phyloP scores from a whole-genome alignment of 805 yeast species.

The Zygosaccharomyces siamensis region DNA sequence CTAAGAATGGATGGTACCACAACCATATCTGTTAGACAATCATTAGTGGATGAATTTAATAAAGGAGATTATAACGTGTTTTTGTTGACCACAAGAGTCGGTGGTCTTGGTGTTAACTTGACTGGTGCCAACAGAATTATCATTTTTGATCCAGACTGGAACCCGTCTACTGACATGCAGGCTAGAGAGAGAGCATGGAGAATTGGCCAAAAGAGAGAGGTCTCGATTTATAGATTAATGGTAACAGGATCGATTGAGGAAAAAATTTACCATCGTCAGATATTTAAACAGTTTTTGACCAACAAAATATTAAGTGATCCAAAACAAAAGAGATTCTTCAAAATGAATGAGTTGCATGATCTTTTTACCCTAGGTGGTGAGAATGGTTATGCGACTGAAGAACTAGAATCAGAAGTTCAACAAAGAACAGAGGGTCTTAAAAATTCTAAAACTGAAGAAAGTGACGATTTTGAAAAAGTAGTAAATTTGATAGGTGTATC shows the following conservation, averaged over 20 bases:
- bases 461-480: conserved; percentile 66
- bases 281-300: conserved; percentile 88
- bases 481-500: conserved; percentile 68
- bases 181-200: conserved; percentile 98
- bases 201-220: conserved; percentile 89
- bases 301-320: conserved; percentile 95
- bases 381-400: conserved; percentile 39
- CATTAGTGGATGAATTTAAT: conserved; percentile 77
- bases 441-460: conserved; percentile 36
- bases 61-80: conserved; percentile 58
- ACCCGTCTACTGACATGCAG: conserved; percentile 94
- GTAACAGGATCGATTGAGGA: conserved; percentile 95
- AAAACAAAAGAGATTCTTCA: conserved; percentile 87
- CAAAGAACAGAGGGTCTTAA: conserved; percentile 45
- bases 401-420: conserved; percentile 50
- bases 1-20: conserved; percentile 95
- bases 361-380: conserved; percentile 77
- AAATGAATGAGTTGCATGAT: conserved; percentile 87
- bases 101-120: conserved; percentile 89
- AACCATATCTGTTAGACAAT: conserved; percentile 69
- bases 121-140: conserved; percentile 95
- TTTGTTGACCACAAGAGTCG: conserved; percentile 87
- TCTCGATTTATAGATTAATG: conserved; percentile 84
- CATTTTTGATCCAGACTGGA: conserved; percentile 97
- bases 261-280: conserved; percentile 93